These are phyloP conservation scores for Aspergillus calidoustus DNA, from an alignment of 2,329 filamentous ascomycete species.

Conservation along the genomic window DNA sequence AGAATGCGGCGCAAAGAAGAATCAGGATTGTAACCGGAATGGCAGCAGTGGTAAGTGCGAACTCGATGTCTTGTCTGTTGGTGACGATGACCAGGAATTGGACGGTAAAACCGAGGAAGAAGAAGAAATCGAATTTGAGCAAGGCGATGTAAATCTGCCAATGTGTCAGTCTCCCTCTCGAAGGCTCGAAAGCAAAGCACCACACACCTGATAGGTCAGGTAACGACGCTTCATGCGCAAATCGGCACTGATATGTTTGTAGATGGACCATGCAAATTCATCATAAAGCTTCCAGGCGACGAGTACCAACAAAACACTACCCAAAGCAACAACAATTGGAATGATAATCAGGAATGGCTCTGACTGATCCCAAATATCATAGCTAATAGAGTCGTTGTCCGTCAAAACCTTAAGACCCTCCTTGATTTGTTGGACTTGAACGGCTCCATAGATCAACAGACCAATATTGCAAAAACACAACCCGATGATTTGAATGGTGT, in stretches of 20 bases:
- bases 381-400: constrained; percentile 49
- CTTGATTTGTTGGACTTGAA: constrained; percentile 89
- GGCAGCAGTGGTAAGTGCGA: constrained; percentile 83
- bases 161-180: constrained; percentile 24
- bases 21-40: constrained; percentile 91
- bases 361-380: constrained; percentile 69
- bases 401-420: constrained; percentile 68
- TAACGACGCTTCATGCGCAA: constrained; percentile 96
- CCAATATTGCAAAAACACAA: constrained; percentile 91
- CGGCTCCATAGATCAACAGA: constrained; percentile 87
- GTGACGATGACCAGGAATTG: constrained; percentile 95
- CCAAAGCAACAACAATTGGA: constrained; percentile 78
- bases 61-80: constrained; percentile 71
- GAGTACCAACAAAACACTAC: constrained; percentile 73
- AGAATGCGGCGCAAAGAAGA: constrained; percentile 81
- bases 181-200: too few species aligned
- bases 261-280: constrained; percentile 98
- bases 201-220: constrained; percentile 85
- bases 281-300: constrained; percentile 95
- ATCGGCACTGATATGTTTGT: constrained; percentile 98
- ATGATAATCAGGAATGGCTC: constrained; percentile 82
- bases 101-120: constrained; percentile 97
- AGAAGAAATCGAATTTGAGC: constrained; percentile 99
- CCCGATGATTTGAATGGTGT: constrained; percentile 98
- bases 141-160: constrained; percentile 91